Percentiles rank a stretch among this genome's conserved stretches.
These are phyloP conservation scores for Penicillium psychrofluorescens DNA, from an alignment of 495 filamentous ascomycete species.

Conservation along the genomic window DNA sequence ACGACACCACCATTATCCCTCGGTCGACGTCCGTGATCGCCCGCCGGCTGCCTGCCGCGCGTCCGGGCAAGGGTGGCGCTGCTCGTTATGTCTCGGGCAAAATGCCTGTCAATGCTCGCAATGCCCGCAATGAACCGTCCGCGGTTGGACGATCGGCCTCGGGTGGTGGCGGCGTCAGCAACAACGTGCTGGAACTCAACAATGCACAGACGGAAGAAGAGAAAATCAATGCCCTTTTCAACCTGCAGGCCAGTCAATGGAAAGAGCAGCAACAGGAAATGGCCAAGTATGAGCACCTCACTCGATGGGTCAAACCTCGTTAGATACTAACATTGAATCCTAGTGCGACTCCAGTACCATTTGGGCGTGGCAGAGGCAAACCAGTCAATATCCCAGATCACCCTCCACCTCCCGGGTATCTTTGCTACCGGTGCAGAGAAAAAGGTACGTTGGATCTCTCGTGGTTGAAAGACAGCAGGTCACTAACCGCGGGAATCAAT, in stretches of 20 bases:
- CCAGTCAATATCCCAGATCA: conserved; percentile 78
- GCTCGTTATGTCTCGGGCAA: conserved; percentile 96
- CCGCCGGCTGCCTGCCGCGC: conserved; percentile 72
- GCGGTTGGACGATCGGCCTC: conserved; percentile 36
- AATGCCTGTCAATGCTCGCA: conserved; percentile 87
- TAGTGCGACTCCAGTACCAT: conserved; percentile 59
- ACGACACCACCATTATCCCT: conserved; percentile 92
- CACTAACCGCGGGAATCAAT: neutral
- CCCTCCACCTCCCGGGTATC: conserved; percentile 83
- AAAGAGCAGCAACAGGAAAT: conserved; percentile 82
- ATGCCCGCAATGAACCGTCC: conserved; percentile 61
- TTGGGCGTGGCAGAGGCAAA: conserved; percentile 48
- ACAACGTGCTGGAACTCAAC: conserved; percentile 52
- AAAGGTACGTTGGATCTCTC: conserved; percentile 49
- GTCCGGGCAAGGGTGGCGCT: conserved; percentile 76
- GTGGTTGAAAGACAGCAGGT: no score
- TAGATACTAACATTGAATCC: conserved; percentile 28
- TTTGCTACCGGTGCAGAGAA: conserved; percentile 96
- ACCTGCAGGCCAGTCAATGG: conserved; percentile 79
- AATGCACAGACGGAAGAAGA: conserved; percentile 82
- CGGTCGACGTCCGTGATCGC: conserved; percentile 91
- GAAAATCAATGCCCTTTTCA: conserved; percentile 81
- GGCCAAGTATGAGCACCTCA: conserved; percentile 64
- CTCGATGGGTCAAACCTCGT: neutral
- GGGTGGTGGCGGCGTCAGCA: conserved; percentile 37